These are phyloP conservation scores for Papiliotrema flavescens DNA, from an alignment of 1,284 basidiomycete genomes.

Conservation along the genomic window DNA sequence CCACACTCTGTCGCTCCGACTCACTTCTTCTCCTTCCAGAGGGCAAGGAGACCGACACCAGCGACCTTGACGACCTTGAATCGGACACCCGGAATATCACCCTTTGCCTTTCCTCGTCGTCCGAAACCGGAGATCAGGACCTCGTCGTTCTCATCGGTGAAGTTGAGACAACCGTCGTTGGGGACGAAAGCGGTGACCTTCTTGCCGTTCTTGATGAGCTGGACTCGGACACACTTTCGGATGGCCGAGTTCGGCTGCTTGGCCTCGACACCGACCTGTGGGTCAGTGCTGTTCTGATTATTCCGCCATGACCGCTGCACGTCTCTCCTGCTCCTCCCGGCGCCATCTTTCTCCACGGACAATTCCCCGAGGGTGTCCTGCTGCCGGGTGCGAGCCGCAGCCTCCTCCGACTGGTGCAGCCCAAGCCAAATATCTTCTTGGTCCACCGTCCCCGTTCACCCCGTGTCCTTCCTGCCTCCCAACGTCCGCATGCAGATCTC, in stretches of 20 bases:
- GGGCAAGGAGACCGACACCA: constrained; percentile 93
- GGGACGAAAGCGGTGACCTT: constrained; percentile 90
- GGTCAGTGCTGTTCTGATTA: neutral
- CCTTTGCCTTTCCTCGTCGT: constrained; percentile 87
- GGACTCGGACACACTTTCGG: constrained; percentile 99
- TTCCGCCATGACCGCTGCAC: neutral
- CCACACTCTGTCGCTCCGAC: constrained; percentile 3
- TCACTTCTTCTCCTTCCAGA: constrained; percentile 99
- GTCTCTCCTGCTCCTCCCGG: no score
- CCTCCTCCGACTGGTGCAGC: neutral
- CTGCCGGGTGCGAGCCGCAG: no score
- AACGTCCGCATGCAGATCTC: neutral
- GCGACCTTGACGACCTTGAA: constrained; percentile 99
- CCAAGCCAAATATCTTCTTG: neutral
- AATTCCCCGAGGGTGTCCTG: no score
- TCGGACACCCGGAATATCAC: constrained; percentile 65
- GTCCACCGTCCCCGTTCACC: neutral
- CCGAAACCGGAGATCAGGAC: constrained; percentile 99
- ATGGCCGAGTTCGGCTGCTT: constrained; percentile 98
- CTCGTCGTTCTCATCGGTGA: constrained; percentile 96
- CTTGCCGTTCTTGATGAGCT: constrained; percentile 99
- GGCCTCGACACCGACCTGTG: constrained; percentile 59
- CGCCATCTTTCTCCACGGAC: no score
- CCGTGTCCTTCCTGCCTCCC: neutral
- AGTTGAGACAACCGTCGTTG: constrained; percentile 99